Evolutionary conservation across 1,284 basidiomycete species (phyloP), one percentile per base, ranked within the genome.

Genomic region (Leccinum subrobustum): DNA sequence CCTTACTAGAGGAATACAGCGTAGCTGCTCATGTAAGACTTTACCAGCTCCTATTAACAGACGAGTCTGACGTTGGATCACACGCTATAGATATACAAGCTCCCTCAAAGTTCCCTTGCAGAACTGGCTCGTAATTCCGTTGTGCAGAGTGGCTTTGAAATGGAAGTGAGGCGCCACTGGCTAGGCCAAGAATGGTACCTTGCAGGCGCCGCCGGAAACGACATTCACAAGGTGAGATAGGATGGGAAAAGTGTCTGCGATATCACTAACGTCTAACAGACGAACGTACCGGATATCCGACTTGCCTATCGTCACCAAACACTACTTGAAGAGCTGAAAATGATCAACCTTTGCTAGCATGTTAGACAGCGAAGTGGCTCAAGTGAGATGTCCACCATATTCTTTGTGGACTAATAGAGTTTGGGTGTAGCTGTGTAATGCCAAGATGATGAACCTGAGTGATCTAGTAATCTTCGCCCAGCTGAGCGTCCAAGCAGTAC

Each of bases 151-250:
- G 97, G 97, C 1, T 99, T 98, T 76, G 97, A 99, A 77, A 98
- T 98, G 95, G 92, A 97, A 75, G 78, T 98, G 70, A 99, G 99
- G 78, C 88, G 95, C 14, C 97, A 98, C 75, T 99, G 97, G 96
- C 80, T 97, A 3, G 95, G 95, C 0, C 83, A 90, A 64, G 79
- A 91, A 63, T 98, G 94, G 91, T 96, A 94, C 74, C 79, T 93
- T 27, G 91, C 93, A 4, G 95, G 95, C 29, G 86, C 90, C 2
- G 86, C 86, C 8, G 95, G 94, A 3, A 97, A 97, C 71, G 92
- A 95, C 66, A 96, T 96, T 61, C 83, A 95, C 76, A 96, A 95
- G 84, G 92, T 90, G 47, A 29, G 75, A 69, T 39, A 51, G 54
- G 42, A 31, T 60, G 33, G 23, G 16, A 53, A 52, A 52, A 55